Percentiles rank a stretch among this genome's conserved stretches.
These are phyloP conservation scores for Penicillium sp. DNA, from an alignment of 2,329 filamentous ascomycete genomes.

Conservation along the genomic window DNA sequence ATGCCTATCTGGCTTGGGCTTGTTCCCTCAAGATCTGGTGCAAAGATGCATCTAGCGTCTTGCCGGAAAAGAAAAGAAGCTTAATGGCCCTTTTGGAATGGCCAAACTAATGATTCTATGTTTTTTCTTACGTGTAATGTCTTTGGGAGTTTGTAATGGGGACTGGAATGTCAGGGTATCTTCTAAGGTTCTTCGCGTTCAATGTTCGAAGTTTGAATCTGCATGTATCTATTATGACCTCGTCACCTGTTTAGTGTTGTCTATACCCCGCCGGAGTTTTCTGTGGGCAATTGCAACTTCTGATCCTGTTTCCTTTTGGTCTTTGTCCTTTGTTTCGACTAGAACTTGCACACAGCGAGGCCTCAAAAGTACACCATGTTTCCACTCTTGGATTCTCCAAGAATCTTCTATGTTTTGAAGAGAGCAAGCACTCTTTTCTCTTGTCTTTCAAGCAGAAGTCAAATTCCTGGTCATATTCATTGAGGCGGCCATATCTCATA, in stretches of 20 bases:
- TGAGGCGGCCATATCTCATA: not conserved
- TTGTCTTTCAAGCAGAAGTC: not conserved
- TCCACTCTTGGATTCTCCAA: not conserved
- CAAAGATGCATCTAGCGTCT: slow-evolving; percentile 14
- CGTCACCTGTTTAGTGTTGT: slow-evolving; percentile 18
- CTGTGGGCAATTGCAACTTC: slow-evolving; percentile 7
- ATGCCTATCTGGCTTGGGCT: not conserved
- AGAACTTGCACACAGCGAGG: slow-evolving; percentile 1
- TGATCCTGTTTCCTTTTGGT: not conserved
- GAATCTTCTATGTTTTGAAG: not conserved
- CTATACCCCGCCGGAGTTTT: slow-evolving; percentile 20
- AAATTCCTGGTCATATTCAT: not conserved
- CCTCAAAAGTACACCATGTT: not conserved
- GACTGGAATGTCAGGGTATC: slow-evolving; percentile 3
- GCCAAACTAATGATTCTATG: slow-evolving; percentile 20
- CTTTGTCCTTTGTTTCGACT: not conserved
- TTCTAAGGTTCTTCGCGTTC: slow-evolving; percentile 2
- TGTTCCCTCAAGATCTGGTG: not conserved
- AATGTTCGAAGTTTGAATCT: slow-evolving; percentile 8
- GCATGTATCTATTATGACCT: slow-evolving; percentile 24
- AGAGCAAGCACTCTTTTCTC: too few species aligned
- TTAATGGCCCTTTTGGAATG: slow-evolving; percentile 1
- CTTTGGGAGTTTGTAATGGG: slow-evolving; percentile 23
- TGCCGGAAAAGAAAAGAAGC: slow-evolving; percentile 2
- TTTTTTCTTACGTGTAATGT: slow-evolving; percentile 23